Evolutionary conservation across 139 green algal genomes (phyloP).

Genomic region (Chlorella sorokiniana): DNA sequence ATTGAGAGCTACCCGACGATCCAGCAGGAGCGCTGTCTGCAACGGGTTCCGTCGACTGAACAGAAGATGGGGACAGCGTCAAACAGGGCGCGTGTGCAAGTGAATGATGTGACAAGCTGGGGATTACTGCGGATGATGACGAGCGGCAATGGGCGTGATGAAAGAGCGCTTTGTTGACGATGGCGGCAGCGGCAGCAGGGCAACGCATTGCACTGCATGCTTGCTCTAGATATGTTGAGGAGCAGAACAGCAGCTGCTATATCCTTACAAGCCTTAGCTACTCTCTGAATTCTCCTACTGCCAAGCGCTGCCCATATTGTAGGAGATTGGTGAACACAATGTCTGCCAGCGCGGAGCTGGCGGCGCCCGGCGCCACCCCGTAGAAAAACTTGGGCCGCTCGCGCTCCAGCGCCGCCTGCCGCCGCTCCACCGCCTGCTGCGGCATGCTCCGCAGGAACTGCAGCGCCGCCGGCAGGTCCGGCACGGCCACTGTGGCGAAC

Average conservation of each 20-base stretch:
- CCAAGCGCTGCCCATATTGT: not conserved
- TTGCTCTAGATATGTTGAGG: no score
- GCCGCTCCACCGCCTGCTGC: not conserved
- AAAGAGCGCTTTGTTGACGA: no score
- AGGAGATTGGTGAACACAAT: not conserved
- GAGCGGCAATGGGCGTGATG: no score
- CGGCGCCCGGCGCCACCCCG: no score
- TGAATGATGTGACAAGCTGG: not conserved
- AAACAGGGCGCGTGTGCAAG: not conserved
- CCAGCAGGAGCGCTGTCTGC: not conserved
- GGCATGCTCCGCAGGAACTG: not conserved
- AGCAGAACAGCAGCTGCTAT: no score
- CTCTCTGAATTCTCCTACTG: not conserved
- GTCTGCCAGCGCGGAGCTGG: not conserved
- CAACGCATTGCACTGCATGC: no score
- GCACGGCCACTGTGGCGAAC: not conserved
- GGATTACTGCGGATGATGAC: no score
- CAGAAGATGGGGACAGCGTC: no score
- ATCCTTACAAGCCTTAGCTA: not conserved
- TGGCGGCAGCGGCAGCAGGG: no score
- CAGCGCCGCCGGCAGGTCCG: not conserved
- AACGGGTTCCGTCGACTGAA: no score
- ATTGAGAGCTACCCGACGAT: not conserved
- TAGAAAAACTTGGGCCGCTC: not conserved
- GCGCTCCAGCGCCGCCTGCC: not conserved